Evolutionary conservation across 345 rosid species (phyloP), one percentile per base, ranked within the genome.

Genomic region (Theobroma cacao): DNA sequence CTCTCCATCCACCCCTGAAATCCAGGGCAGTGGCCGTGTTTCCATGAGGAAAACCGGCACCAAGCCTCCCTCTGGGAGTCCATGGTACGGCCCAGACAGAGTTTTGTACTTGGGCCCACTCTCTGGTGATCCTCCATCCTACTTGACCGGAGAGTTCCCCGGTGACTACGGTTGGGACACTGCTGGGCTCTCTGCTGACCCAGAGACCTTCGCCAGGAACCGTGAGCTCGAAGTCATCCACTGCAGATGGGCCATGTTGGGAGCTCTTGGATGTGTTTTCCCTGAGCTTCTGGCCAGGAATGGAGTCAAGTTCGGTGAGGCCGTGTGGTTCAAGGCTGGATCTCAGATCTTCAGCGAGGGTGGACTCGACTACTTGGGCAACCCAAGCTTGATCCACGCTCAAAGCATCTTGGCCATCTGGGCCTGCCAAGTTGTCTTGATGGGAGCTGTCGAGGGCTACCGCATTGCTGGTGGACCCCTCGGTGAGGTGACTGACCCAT

Each of bases 401-500:
- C 93, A 90, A 53, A 93, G 94, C 87, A 89, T 93, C 77, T 75
- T 91, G 77, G 94, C 98, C 58, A 91, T 93, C 75, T 91, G 93
- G 96, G 95, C 95, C 0, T 62, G 76, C 72, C 93, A 91, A 9
- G 97, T 89, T 20, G 65, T 87, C 77, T 72, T 89, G 76, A 93
- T 91, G 95, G 95, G 94, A 1, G 92, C 94, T 4, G 92, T 91
- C 3, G 93, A 91, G 82, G 93, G 98, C 50, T 93, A 90, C 88
- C 82, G 94, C 48, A 76, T 89, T 18, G 94, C 93, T 0, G 95
- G 94, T 0, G 93, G 94, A 0, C 95, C 97, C 0, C 89, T 87
- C 2, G 89, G 87, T 1, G 90, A 87, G 74, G 85, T 88, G 6
- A 72, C 78, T 1, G 88, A 87, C 77, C 91, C 90, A 8, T 77